These are phyloP conservation scores for Hydnomerulius pinastri DNA, from an alignment of 768 basidiomycete species.

Conservation along the genomic window DNA sequence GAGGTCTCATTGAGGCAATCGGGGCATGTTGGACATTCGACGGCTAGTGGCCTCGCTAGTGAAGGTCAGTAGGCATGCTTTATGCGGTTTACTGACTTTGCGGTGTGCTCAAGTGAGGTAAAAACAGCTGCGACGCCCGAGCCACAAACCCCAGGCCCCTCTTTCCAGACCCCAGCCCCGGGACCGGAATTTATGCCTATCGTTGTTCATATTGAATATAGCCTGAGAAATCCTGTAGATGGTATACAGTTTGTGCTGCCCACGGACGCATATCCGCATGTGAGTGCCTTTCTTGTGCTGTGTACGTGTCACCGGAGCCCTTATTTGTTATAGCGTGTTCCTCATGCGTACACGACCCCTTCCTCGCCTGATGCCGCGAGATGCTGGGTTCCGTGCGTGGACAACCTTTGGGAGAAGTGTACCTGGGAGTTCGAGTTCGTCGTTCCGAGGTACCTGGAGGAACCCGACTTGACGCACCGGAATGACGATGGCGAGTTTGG, in stretches of 20 bases:
- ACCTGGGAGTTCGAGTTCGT: slow-evolving; percentile 99
- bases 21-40: slow-evolving; percentile 40
- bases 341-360: slow-evolving; percentile 89
- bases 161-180: slow-evolving; percentile 34
- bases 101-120: slow-evolving; percentile 7
- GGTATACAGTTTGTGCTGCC: slow-evolving; percentile 85
- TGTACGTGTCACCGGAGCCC: slow-evolving; percentile 6
- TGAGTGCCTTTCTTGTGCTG: slow-evolving; percentile 42
- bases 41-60: slow-evolving; percentile 45
- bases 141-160: slow-evolving; percentile 64
- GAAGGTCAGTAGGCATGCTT: slow-evolving; percentile 49
- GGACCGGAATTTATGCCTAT: slow-evolving; percentile 76
- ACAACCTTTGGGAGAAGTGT: slow-evolving; percentile 93
- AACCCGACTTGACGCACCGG: slow-evolving; percentile 36
- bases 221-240: slow-evolving; percentile 78
- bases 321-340: slow-evolving; percentile 65
- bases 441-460: slow-evolving; percentile 82
- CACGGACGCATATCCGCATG: slow-evolving; percentile 80
- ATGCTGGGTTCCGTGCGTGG: slow-evolving; percentile 98
- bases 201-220: slow-evolving; percentile 75
- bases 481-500: slow-evolving; percentile 44
- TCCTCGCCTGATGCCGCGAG: slow-evolving; percentile 89
- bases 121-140: slow-evolving; percentile 74
- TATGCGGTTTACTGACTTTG: slow-evolving; percentile 7
- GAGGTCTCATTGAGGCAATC: slow-evolving; percentile 69